Evolutionary conservation across 345 rosid genomes (phyloP), one percentile per base, ranked within the genome.

Genomic region (Acer yangbiense): DNA sequence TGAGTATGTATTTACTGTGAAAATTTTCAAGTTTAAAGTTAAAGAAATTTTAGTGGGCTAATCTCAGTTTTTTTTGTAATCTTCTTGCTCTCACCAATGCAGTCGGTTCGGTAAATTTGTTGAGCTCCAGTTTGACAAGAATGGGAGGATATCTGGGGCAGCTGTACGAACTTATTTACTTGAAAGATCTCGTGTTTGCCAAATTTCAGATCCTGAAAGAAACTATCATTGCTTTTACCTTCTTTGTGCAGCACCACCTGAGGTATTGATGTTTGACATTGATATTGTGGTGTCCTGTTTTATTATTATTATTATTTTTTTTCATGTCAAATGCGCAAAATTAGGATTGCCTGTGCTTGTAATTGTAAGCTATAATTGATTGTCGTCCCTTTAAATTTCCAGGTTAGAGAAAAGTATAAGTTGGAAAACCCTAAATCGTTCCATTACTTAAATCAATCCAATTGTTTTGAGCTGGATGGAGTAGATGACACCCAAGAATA

Each of bases 91-190:
- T 86, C 71, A 74, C 27, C 64, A 65, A 80, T 81, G 83, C 83
- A 96, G 99, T 89, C 99, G 99, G 66, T 96, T 96, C 82, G 99
- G 99, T 85, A 96, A 96, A 89, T 96, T 96, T 86, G 99, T 96
- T 29, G 99, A 96, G 93, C 82, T 96, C 80, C 99, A 96, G 86
- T 96, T 96, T 82, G 98, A 96, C 91, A 96, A 92, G 83, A 91
- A 77, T 84, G 99, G 99, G 88, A 88, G 99, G 86, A 96, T 96
- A 81, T 96, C 99, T 50, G 99, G 99, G 64, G 99, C 99, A 23
- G 99, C 99, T 75, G 88, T 96, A 79, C 86, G 99, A 66, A 96
- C 99, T 71, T 96, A 96, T 86, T 81, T 96, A 87, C 91, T 96
- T 63, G 99, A 96, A 84, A 88, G 99, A 70, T 96, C 99, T 82